These are phyloP conservation scores for Neospermospora avenae DNA, from an alignment of 2,329 filamentous ascomycete species.

Conservation along the genomic window DNA sequence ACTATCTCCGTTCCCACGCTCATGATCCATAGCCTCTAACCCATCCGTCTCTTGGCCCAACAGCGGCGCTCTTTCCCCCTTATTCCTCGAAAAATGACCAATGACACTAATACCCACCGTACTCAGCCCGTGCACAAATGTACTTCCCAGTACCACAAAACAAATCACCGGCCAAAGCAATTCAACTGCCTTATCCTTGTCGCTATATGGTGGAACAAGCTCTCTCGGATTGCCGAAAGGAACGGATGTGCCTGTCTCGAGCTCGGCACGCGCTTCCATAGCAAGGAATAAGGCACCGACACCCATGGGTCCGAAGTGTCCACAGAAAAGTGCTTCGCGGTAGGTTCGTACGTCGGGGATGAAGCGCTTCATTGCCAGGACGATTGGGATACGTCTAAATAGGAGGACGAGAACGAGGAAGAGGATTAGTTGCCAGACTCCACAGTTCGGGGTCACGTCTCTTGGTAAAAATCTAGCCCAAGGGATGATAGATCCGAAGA, in stretches of 20 bases:
- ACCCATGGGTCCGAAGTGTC: slow-evolving; percentile 57
- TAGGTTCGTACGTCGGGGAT: slow-evolving; percentile 48
- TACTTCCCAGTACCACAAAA: slow-evolving; percentile 51
- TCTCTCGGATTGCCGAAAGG: slow-evolving; percentile 30
- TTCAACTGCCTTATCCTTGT: slow-evolving; percentile 40
- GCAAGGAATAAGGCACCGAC: slow-evolving; percentile 54
- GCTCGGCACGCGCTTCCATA: slow-evolving; percentile 50
- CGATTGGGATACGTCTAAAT: slow-evolving; percentile 50
- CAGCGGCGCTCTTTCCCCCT: slow-evolving; percentile 47
- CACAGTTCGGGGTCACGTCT: slow-evolving; percentile 40
- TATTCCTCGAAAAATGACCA: slow-evolving; percentile 44
- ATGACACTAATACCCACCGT: slow-evolving; percentile 48
- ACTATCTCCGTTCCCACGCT: slow-evolving; percentile 35
- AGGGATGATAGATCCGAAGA: slow-evolving; percentile 53
- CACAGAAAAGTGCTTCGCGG: slow-evolving; percentile 51
- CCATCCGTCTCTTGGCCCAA: slow-evolving; percentile 48
- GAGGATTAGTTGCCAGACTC: slow-evolving; percentile 41
- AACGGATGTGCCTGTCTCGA: slow-evolving; percentile 46
- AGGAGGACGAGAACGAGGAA: slow-evolving; percentile 47
- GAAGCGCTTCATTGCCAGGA: slow-evolving; percentile 45
- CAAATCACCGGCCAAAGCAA: slow-evolving; percentile 53
- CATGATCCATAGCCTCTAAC: slow-evolving; percentile 48
- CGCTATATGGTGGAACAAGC: slow-evolving; percentile 32
- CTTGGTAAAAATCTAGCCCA: slow-evolving; percentile 43
- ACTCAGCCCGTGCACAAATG: slow-evolving; percentile 51